Base-by-base conservation (phyloP, 1,284 basidiomycete genomes). In the Malassezia yamatoensis region DNA sequence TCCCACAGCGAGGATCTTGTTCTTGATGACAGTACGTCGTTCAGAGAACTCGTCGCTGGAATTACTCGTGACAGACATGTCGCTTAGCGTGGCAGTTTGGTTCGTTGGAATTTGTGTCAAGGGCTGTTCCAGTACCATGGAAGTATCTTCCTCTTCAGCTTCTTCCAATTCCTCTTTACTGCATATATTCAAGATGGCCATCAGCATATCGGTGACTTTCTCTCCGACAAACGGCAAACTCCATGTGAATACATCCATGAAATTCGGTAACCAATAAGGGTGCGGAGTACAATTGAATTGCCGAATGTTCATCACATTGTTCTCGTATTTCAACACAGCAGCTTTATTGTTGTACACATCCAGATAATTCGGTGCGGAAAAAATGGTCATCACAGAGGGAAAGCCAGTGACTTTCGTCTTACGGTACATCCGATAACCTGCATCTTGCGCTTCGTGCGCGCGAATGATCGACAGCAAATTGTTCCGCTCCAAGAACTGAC, bases 201-300 rank as follows among this genome's bases (percentile, higher is more conserved):
- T 88, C 59, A 94, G 79, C 90, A 94, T 96, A 74, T 98, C 94
- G 63, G 87, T 88, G 76, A 90, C 87, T 79, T 94, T 94, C 76
- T 94, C 90, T 58, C 90, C 93, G 2, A 99, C 94, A 73, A 98
- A 99, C 0, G 93, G 94, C 64, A 98, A 78, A 80, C 87, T 90
- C 94, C 94, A 98, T 1, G 93, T 96, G 76, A 99, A 98, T 37
- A 88, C 93, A 74, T 98, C 90, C 87, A 96, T 96, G 68, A 96
- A 96, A 78, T 96, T 98, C 2, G 93, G 93, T 39, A 99, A 78
- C 88, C 87, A 90, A 76, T 94, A 94, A 4, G 90, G 90, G 75
- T 94, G 90, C 13, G 90, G 90, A 5, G 87, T 90, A 74, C 86
- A 89, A 77, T 93, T 94, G 80, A 93, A 94, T 75, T 94, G 90